Evolutionary conservation across 2,329 filamentous ascomycete genomes (phyloP).

Genomic region (Lomentospora prolificans): DNA sequence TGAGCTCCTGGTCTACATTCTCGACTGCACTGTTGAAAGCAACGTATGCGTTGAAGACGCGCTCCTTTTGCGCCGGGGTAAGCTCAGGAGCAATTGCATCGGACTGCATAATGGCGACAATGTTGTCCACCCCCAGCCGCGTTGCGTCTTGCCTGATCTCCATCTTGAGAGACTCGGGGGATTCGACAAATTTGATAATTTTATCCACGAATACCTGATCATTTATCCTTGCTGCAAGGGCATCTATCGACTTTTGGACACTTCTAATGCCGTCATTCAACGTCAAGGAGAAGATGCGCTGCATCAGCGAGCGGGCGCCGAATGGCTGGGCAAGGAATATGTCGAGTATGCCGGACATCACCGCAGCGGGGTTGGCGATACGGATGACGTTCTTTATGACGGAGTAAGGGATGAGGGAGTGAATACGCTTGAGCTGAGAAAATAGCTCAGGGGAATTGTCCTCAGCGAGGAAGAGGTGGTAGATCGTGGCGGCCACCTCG

Average conservation of each 20-base stretch:
- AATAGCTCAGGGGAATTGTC: conserved; percentile 97
- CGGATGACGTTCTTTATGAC: conserved; percentile 94
- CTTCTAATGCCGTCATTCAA: conserved; percentile 81
- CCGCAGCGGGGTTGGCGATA: conserved; percentile 88
- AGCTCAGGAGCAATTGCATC: conserved; percentile 66
- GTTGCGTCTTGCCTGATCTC: conserved; percentile 64
- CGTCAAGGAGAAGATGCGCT: conserved; percentile 88
- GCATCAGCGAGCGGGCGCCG: conserved; percentile 78
- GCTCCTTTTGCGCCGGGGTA: conserved; percentile 64
- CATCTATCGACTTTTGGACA: conserved; percentile 80
- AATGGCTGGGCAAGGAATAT: conserved; percentile 95
- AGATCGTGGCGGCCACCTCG: conserved; percentile 91
- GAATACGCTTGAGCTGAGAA: conserved; percentile 85
- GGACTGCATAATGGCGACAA: conserved; percentile 76
- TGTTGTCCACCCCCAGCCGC: conserved; percentile 67
- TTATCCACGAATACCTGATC: conserved; percentile 73
- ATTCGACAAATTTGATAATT: conserved; percentile 67
- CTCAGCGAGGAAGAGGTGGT: conserved; percentile 93
- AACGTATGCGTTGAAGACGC: conserved; percentile 87
- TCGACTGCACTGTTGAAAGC: conserved; percentile 94
- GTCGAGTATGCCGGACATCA: conserved; percentile 93
- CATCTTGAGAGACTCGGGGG: conserved; percentile 65
- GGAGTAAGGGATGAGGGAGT: conserved; percentile 87
- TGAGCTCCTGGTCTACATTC: conserved; percentile 83
- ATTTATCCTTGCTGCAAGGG: conserved; percentile 65